A percentile compares a stretch with the other conserved stretches of the same genome.
phyloP scores from a whole-genome alignment of 129 eudicot species.

The Escallonia herrerae region DNA sequence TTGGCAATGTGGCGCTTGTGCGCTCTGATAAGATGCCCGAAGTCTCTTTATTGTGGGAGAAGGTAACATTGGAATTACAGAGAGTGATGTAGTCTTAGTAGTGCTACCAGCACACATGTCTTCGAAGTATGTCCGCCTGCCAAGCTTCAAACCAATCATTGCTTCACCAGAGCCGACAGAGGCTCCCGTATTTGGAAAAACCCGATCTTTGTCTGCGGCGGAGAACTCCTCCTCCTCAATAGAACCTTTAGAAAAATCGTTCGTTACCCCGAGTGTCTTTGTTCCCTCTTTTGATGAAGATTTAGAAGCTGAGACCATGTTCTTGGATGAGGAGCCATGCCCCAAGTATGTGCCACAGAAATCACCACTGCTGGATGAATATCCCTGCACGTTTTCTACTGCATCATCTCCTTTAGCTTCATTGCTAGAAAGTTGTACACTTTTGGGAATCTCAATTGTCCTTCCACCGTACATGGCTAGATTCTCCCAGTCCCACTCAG shows the following conservation, averaged over 20 bases:
- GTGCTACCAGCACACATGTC: slow-evolving; percentile 4
- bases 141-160: slow-evolving; percentile 43
- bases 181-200: slow-evolving; percentile 27
- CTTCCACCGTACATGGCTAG: slow-evolving; percentile 31
- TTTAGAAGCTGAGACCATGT: slow-evolving; percentile 25
- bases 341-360: slow-evolving; percentile 7
- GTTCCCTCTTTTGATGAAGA: slow-evolving; percentile 22
- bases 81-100: slow-evolving; percentile 9
- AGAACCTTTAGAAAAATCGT: slow-evolving; percentile 22
- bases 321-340: slow-evolving; percentile 10
- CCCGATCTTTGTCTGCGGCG: slow-evolving; percentile 23
- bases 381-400: slow-evolving; percentile 1
- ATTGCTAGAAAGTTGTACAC: slow-evolving; percentile 22
- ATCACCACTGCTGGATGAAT: background rate
- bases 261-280: slow-evolving; percentile 12
- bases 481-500: slow-evolving; percentile 50
- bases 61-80: slow-evolving; percentile 26
- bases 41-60: slow-evolving; percentile 38
- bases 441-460: slow-evolving; percentile 31
- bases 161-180: slow-evolving; percentile 35
- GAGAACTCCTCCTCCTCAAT: slow-evolving; percentile 23
- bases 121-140: slow-evolving; percentile 18
- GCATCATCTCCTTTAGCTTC: slow-evolving; percentile 18
- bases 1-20: slow-evolving; percentile 54
- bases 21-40: slow-evolving; percentile 33